Evolutionary conservation across 1,284 basidiomycete genomes (phyloP).

Genomic region (Sphagnurus paluster): DNA sequence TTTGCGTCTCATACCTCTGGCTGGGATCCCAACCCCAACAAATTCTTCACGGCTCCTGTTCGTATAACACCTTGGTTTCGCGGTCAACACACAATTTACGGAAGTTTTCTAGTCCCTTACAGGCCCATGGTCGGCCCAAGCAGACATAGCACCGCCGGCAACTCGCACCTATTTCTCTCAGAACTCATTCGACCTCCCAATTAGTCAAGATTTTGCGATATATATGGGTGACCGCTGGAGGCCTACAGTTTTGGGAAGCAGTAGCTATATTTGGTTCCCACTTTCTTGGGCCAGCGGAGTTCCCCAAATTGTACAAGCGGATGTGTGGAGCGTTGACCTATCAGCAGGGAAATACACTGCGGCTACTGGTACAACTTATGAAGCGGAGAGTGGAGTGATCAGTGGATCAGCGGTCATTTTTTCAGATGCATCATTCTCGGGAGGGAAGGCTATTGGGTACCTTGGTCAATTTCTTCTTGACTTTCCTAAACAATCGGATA

Average conservation of each 20-base stretch:
- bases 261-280: slow-evolving; percentile 63
- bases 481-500: not conserved
- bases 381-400: slow-evolving; percentile 55
- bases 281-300: slow-evolving; percentile 52
- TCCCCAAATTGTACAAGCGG: slow-evolving; percentile 54
- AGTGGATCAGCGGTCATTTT: slow-evolving; percentile 48
- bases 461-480: slow-evolving; percentile 32
- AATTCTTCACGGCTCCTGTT: slow-evolving; percentile 54
- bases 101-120: slow-evolving; percentile 44
- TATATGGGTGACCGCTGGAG: slow-evolving; percentile 72
- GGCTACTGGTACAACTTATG: slow-evolving; percentile 53
- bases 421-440: slow-evolving; percentile 49
- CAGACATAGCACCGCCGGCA: slow-evolving; percentile 52
- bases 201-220: slow-evolving; percentile 48
- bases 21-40: slow-evolving; percentile 65
- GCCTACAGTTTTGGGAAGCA: slow-evolving; percentile 53
- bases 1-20: slow-evolving; percentile 63
- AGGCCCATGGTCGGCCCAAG: slow-evolving; percentile 57
- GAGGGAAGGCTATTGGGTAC: slow-evolving; percentile 54
- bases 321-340: slow-evolving; percentile 58
- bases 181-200: slow-evolving; percentile 55
- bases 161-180: slow-evolving; percentile 63
- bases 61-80: slow-evolving; percentile 16
- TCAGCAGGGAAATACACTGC: slow-evolving; percentile 51
- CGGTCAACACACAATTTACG: not conserved